Percentiles rank a stretch among this genome's conserved stretches.
Evolutionary conservation across 129 eudicot genomes (phyloP).

Genomic region (Mikania micrantha): DNA sequence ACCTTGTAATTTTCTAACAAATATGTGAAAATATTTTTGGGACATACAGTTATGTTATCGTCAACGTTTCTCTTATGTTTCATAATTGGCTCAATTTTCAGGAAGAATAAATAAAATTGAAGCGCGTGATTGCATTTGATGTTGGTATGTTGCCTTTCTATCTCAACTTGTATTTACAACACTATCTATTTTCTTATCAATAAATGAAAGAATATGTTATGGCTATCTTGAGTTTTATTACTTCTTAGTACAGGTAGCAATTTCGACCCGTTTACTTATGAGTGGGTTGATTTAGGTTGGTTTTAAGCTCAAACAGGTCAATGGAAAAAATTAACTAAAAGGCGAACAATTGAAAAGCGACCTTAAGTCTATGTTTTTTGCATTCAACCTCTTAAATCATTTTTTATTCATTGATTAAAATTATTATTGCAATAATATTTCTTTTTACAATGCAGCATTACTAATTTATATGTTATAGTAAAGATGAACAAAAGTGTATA

Average conservation of each 20-base stretch:
- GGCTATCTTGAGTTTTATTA: background rate
- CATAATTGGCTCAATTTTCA: conserved; percentile 14
- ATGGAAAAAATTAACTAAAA: background rate
- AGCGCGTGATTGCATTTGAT: conserved; percentile 97
- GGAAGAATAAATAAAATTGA: conserved; percentile 82
- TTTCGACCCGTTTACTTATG: background rate
- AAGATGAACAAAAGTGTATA: no score
- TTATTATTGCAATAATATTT: background rate
- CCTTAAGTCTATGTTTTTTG: background rate
- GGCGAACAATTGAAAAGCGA: background rate
- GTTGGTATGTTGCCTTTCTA: conserved; percentile 41
- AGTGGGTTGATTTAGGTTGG: background rate
- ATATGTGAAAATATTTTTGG: background rate
- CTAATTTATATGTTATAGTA: no score
- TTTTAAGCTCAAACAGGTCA: background rate
- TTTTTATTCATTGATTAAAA: background rate
- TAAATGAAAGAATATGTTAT: background rate
- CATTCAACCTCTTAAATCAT: background rate
- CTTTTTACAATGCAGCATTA: background rate
- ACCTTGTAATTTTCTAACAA: background rate
- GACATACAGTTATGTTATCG: background rate
- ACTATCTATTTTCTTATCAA: background rate
- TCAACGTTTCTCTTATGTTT: background rate
- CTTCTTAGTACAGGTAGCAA: background rate
- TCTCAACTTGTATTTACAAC: conserved; percentile 3